Evolutionary conservation across 1,284 basidiomycete genomes (phyloP), one percentile per base, ranked within the genome.

Genomic region (Porogramme epimiltina): DNA sequence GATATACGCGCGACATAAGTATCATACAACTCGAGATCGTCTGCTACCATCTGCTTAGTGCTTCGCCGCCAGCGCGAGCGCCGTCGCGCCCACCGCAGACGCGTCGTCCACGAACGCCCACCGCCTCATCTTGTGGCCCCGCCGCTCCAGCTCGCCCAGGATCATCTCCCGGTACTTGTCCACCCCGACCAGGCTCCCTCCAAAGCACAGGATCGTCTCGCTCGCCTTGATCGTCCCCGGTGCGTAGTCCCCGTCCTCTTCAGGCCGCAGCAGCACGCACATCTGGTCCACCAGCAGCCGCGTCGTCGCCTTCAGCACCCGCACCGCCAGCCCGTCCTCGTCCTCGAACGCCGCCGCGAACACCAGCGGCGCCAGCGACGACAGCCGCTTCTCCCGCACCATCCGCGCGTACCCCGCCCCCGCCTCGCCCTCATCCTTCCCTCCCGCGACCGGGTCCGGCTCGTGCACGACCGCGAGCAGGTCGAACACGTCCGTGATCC

Each of bases 341-440:
- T 85, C 76, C 37, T 81, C 76, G 67, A 90, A 89, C 5, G 87
- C 88, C 2, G 84, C 80, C 3, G 76, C 67, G 63, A 93, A 90
- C 16, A 91, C 85, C 39, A 90, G 66, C 1, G 89, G 89, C 3
- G 85, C 73, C 16, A 91, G 81, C 24, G 79, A 77, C 1, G 87
- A 89, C 4, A 92, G 74, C 1, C 89, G 80, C 61, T 87, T 86
- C 73, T 93, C 89, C 49, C 86, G 78, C 3, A 76, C 66, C 22
- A 81, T 60, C 11, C 59, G 65, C 33, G 70, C 63, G 59, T 78
- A 70, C 16, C 69, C 56, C 16, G 71, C 69, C 15, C 63, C 57
- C 37, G 69, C 56, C 19, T 42, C 40, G 42, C 49, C 53, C 34
- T 36, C 22, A 13, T 75, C 24, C 5, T 23, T 22, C 20, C n/a